These are phyloP conservation scores for Ceratocystis destructans DNA, from an alignment of 2,329 filamentous ascomycete genomes.

Conservation along the genomic window DNA sequence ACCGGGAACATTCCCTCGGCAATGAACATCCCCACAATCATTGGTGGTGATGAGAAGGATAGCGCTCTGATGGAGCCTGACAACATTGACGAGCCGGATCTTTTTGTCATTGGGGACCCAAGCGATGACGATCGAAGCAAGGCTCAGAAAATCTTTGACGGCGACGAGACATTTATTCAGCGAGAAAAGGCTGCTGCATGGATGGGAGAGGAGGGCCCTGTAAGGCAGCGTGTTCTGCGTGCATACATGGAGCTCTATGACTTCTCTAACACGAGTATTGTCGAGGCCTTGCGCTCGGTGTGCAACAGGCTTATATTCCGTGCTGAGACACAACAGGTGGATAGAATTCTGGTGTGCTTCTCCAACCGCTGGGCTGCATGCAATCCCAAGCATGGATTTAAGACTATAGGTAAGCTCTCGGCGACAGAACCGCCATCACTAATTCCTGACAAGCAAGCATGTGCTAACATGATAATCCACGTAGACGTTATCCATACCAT, in stretches of 20 bases:
- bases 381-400: constrained; percentile 88
- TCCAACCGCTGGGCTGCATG: constrained; percentile 85
- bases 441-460: neutral
- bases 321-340: constrained; percentile 92
- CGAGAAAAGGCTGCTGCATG: constrained; percentile 73
- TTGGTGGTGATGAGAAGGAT: constrained; percentile 30
- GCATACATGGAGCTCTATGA: constrained; percentile 93
- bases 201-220: constrained; percentile 62
- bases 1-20: constrained; percentile 25
- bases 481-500: constrained; percentile 91
- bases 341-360: constrained; percentile 82
- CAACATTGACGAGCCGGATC: constrained; percentile 42
- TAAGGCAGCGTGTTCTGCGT: constrained; percentile 43
- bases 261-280: constrained; percentile 67
- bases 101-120: constrained; percentile 42
- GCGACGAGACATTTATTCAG: constrained; percentile 65
- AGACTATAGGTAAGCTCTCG: constrained; percentile 54
- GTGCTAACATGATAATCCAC: constrained; percentile 24
- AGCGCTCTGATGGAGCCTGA: constrained; percentile 27
- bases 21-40: constrained; percentile 27
- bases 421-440: neutral
- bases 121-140: constrained; percentile 60
- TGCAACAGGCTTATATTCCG: constrained; percentile 71
- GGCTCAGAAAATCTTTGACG: constrained; percentile 71
- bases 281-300: constrained; percentile 63